phyloP scores from a whole-genome alignment of 129 eudicot species.

The Lonicera japonica region DNA sequence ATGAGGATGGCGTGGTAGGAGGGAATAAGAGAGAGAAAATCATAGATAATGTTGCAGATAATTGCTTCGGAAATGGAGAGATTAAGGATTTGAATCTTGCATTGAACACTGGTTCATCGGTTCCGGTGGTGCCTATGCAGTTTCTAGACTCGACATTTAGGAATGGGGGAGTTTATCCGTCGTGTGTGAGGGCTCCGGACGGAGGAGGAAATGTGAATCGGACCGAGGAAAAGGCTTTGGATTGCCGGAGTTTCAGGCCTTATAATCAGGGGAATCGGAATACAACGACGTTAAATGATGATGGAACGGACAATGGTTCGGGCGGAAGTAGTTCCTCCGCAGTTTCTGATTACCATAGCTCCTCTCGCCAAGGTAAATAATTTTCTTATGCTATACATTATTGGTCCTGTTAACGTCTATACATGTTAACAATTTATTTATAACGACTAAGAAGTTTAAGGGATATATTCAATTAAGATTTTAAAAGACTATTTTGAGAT shows the following conservation, averaged over 20 bases:
- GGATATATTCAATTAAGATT: too few relatives aligned
- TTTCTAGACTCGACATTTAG: too few relatives aligned
- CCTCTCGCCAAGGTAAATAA: constrained; percentile 36
- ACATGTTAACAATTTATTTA: too few relatives aligned
- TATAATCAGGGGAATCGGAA: constrained; percentile 10
- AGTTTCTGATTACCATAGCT: constrained; percentile 37
- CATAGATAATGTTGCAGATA: constrained; percentile 1
- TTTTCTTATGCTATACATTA: background rate
- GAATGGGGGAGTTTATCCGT: too few relatives aligned
- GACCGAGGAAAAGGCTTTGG: constrained; percentile 10
- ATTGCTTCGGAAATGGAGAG: background rate
- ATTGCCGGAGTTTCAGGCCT: constrained; percentile 29
- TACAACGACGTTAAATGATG: background rate
- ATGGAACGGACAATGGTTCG: constrained; percentile 21
- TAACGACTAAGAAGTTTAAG: too few relatives aligned
- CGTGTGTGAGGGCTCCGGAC: constrained; percentile 10
- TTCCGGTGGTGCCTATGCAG: constrained; percentile 11
- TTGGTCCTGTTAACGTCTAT: too few relatives aligned
- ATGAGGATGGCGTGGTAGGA: too few relatives aligned
- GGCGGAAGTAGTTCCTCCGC: constrained; percentile 23
- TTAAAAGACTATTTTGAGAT: too few relatives aligned
- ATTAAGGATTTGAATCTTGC: background rate
- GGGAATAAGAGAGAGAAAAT: constrained; percentile 26
- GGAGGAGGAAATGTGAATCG: constrained; percentile 3
- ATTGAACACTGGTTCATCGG: background rate